These are phyloP conservation scores for Rhodotorula sp. DNA, from an alignment of 1,284 basidiomycete genomes.

Conservation along the genomic window DNA sequence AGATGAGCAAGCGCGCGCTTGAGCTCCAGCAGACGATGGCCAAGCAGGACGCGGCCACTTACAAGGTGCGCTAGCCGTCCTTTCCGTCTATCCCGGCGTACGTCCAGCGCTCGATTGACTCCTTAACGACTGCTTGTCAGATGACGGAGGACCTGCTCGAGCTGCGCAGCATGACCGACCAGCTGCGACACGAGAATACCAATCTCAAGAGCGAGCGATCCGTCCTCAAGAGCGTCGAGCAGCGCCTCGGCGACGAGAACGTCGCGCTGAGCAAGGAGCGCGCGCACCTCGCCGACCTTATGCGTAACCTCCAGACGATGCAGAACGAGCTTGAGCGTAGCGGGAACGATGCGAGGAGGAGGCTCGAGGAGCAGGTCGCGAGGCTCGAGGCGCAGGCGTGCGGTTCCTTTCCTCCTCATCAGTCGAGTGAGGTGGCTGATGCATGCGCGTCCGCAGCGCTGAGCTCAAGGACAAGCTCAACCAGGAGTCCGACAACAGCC, in stretches of 20 bases:
- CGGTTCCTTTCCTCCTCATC: neutral
- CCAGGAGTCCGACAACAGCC: slow-evolving; percentile 75
- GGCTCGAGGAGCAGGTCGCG: slow-evolving; percentile 76
- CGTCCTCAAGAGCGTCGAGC: slow-evolving; percentile 83
- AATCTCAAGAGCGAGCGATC: slow-evolving; percentile 87
- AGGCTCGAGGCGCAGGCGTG: slow-evolving; percentile 76
- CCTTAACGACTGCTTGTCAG: no score
- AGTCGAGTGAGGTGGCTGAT: no score
- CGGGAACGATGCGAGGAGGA: slow-evolving; percentile 72
- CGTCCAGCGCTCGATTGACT: no score
- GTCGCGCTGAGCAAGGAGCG: slow-evolving; percentile 74
- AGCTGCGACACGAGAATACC: slow-evolving; percentile 77
- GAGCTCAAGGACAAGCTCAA: slow-evolving; percentile 73
- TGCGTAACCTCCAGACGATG: slow-evolving; percentile 85
- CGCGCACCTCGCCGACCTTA: slow-evolving; percentile 77
- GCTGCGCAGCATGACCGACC: slow-evolving; percentile 64
- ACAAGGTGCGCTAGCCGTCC: slow-evolving; percentile 47
- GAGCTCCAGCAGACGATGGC: slow-evolving; percentile 50
- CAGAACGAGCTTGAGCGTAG: slow-evolving; percentile 81
- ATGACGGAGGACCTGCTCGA: slow-evolving; percentile 65
- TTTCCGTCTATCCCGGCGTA: no score
- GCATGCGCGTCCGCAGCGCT: slow-evolving; percentile 59
- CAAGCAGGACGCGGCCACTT: slow-evolving; percentile 51
- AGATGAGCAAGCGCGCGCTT: slow-evolving; percentile 48
- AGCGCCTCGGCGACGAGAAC: slow-evolving; percentile 80